Conservation (phyloP, 2,329 filamentous ascomycete genomes). For the Clonostachys byssicola region DNA sequence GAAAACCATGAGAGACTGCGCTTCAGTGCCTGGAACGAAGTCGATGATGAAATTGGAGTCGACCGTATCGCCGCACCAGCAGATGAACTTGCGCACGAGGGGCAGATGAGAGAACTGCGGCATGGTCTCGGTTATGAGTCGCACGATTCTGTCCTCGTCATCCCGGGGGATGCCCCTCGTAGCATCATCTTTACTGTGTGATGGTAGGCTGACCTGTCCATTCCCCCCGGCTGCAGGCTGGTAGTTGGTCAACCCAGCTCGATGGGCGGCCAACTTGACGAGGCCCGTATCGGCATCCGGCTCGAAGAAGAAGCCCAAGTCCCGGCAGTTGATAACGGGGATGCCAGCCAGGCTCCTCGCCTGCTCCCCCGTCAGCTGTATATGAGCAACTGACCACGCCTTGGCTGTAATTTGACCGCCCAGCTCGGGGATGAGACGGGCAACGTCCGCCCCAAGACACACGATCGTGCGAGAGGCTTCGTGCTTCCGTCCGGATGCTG, state of each 20-base stretch:
- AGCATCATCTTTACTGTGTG: too few species aligned
- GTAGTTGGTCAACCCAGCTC: constrained; percentile 45
- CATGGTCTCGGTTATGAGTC: constrained; percentile 44
- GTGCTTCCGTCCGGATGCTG: constrained; percentile 12
- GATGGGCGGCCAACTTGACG: constrained; percentile 56
- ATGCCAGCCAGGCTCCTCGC: constrained; percentile 48
- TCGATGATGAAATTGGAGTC: constrained; percentile 60
- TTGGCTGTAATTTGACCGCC: constrained; percentile 48
- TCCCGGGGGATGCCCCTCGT: constrained; percentile 39
- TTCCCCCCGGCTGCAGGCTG: constrained; percentile 22
- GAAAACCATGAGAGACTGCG: constrained; percentile 38
- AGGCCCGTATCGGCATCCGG: constrained; percentile 53
- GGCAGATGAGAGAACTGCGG: constrained; percentile 48
- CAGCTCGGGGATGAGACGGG: constrained; percentile 41
- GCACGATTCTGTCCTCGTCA: constrained; percentile 49
- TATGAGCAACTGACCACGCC: constrained; percentile 56
- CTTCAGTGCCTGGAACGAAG: constrained; percentile 43
- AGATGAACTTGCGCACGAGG: constrained; percentile 49
- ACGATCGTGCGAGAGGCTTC: constrained; percentile 38
- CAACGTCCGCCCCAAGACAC: constrained; percentile 44
- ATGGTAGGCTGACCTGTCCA: constrained; percentile 12
- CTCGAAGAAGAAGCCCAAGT: constrained; percentile 63
- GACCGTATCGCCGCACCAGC: constrained; percentile 59
- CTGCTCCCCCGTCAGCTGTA: constrained; percentile 52
- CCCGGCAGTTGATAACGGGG: constrained; percentile 55